Base-by-base conservation (phyloP, 306 rosid species). In the Elaeagnus macrophylla region DNA sequence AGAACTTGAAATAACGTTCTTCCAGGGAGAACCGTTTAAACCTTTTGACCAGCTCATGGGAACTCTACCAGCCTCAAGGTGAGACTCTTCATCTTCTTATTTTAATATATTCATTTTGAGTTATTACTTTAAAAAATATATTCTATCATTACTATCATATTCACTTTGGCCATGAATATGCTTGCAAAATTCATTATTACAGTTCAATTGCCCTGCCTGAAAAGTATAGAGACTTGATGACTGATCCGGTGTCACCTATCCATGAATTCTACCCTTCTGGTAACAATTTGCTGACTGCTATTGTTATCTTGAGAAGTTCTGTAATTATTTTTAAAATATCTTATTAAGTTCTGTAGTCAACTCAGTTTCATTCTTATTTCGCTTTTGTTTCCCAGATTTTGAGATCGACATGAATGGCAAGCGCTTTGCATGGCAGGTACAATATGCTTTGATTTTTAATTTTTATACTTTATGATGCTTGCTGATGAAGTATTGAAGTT, bases 11-110 rank as follows among this genome's bases (percentile, higher is more conserved):
- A 84, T 86, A 78, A 91, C 93, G 3, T 86, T 91, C 80, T 91
- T 86, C 70, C 0, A 62, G 61, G 97, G 97, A 48, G 79, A 86
- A 65, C 85, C 97, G 53, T 91, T 91, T 73, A 86, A 82, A 69
- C 97, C 97, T 64, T 82, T 91, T 61, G 97, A 91, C 77, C 97
- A 91, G 75, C 95, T 91, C 49, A 86, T 91, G 97, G 97, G 97
- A 67, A 91, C 97, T 56, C 74, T 91, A 65, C 97, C 97, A 10
- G 81, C 97, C 55, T 81, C 95, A 67, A 91, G 97, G 97, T 91
- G 58, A 14, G 12, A 61, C 61, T 50, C 57, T 64, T 12, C 48
- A 56, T 19, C 58, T 37, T 46, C 10, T 32, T 46, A 48, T 15
- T 16, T 40, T 7, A 14, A 48, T 48, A 37, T 11, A 48, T 48